Evolutionary conservation across 2,329 filamentous ascomycete species (phyloP).

Genomic region (Cladosporium halotolerans): DNA sequence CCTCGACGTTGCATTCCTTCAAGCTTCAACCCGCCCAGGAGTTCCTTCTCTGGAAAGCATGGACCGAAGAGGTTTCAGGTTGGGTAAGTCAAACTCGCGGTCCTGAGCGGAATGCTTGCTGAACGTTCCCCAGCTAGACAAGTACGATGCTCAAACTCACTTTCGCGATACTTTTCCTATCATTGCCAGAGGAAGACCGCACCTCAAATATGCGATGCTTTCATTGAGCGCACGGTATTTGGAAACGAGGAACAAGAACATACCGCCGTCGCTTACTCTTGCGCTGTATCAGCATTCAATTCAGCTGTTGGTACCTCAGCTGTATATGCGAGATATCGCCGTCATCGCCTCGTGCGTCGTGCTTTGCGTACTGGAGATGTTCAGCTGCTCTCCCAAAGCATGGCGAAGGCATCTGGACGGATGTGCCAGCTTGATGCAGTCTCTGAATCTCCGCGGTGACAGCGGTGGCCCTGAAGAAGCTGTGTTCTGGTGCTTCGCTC

Average conservation of each 20-base stretch:
- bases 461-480: constrained; percentile 45
- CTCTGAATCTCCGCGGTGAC: constrained; percentile 44
- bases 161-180: constrained; percentile 45
- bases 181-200: constrained; percentile 37
- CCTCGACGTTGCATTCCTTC: not conserved
- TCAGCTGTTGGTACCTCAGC: constrained; percentile 31
- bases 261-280: constrained; percentile 41
- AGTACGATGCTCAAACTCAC: constrained; percentile 45
- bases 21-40: constrained; percentile 12
- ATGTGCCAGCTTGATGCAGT: constrained; percentile 45
- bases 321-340: constrained; percentile 37
- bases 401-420: constrained; percentile 51
- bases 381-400: constrained; percentile 39
- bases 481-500: constrained; percentile 51
- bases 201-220: constrained; percentile 43
- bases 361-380: constrained; percentile 40
- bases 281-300: constrained; percentile 48
- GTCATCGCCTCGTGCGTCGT: constrained; percentile 41
- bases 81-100: constrained; percentile 24
- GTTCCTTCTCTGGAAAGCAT: constrained; percentile 29
- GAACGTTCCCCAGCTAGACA: constrained; percentile 38
- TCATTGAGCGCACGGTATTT: constrained; percentile 47
- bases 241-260: constrained; percentile 39
- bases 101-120: no score
- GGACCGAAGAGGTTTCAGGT: constrained; percentile 45